A percentile compares a stretch with the other conserved stretches of the same genome.
Evolutionary conservation across 2,329 filamentous ascomycete species (phyloP).

Genomic region (Penicillium sp.): DNA sequence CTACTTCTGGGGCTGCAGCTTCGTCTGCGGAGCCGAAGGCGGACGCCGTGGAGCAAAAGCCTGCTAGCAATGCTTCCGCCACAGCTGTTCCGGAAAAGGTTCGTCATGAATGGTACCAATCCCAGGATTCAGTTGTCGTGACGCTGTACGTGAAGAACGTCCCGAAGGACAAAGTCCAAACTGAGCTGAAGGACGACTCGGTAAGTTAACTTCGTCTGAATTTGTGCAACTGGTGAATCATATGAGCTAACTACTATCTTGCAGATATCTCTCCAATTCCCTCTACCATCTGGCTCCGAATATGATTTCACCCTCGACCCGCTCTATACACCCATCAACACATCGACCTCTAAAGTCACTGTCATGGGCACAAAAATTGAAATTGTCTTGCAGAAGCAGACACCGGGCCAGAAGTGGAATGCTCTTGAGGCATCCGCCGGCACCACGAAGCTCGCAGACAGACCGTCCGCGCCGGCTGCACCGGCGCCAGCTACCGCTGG

Average conservation of each 20-base stretch:
- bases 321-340: constrained; percentile 66
- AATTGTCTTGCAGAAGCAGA: constrained; percentile 68
- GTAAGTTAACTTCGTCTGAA: constrained; percentile 30
- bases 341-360: constrained; percentile 59
- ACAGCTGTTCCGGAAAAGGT: constrained; percentile 49
- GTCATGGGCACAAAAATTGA: constrained; percentile 80
- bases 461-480: constrained; percentile 18
- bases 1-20: not conserved
- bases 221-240: not conserved
- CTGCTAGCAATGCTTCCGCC: not conserved
- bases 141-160: constrained; percentile 67
- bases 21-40: constrained; percentile 1
- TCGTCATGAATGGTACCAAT: constrained; percentile 70
- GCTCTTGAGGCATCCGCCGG: constrained; percentile 51
- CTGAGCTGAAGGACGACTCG: constrained; percentile 53
- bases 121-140: constrained; percentile 59
- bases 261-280: constrained; percentile 61
- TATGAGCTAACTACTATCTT: not conserved
- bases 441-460: constrained; percentile 21
- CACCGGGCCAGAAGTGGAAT: constrained; percentile 67
- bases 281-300: constrained; percentile 51
- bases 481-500: constrained; percentile 30
- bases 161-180: constrained; percentile 54
- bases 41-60: not conserved
- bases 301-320: constrained; percentile 66